Evolutionary conservation across 1,284 basidiomycete genomes (phyloP).

Genomic region (Apiotrichum veenhuisii): DNA sequence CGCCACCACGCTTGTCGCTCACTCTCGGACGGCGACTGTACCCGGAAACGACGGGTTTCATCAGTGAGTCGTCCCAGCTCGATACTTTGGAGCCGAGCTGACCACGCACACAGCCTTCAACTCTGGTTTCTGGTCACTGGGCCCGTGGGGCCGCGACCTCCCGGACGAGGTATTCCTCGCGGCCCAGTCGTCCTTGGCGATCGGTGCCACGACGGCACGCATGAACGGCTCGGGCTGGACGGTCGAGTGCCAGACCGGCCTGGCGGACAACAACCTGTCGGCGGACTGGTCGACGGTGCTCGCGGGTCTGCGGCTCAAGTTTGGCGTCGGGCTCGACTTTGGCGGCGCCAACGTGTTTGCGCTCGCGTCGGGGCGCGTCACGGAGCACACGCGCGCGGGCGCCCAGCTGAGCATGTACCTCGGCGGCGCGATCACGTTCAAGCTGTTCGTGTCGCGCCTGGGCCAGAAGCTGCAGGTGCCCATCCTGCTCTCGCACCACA

Average conservation of each 20-base stretch:
- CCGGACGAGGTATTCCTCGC: constrained; percentile 8
- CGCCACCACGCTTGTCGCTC: constrained; percentile 50
- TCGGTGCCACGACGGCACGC: constrained; percentile 41
- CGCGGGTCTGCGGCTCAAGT: constrained; percentile 50
- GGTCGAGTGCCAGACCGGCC: constrained; percentile 39
- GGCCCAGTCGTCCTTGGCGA: constrained; percentile 38
- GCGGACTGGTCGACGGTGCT: constrained; percentile 50
- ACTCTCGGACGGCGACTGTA: constrained; percentile 52
- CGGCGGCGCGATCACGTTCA: constrained; percentile 29
- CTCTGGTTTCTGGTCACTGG: constrained; percentile 50
- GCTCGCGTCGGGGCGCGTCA: constrained; percentile 40
- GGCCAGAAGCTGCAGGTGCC: constrained; percentile 59
- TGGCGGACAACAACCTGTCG: constrained; percentile 32
- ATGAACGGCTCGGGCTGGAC: constrained; percentile 46
- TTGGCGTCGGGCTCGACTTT: constrained; percentile 42
- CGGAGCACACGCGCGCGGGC: constrained; percentile 35
- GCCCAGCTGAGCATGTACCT: constrained; percentile 32
- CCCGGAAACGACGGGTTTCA: constrained; percentile 46
- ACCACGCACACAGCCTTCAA: constrained; percentile 36
- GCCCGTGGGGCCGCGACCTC: constrained; percentile 47
- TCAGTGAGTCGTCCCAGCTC: constrained; percentile 26
- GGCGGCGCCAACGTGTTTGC: constrained; percentile 37
- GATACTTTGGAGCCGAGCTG: not conserved
- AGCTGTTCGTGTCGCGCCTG: constrained; percentile 43
- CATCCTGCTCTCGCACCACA: constrained; percentile 55